Evolutionary conservation across 768 basidiomycete species (phyloP), one percentile per base, ranked within the genome.

Genomic region (Tulasnella calospora): DNA sequence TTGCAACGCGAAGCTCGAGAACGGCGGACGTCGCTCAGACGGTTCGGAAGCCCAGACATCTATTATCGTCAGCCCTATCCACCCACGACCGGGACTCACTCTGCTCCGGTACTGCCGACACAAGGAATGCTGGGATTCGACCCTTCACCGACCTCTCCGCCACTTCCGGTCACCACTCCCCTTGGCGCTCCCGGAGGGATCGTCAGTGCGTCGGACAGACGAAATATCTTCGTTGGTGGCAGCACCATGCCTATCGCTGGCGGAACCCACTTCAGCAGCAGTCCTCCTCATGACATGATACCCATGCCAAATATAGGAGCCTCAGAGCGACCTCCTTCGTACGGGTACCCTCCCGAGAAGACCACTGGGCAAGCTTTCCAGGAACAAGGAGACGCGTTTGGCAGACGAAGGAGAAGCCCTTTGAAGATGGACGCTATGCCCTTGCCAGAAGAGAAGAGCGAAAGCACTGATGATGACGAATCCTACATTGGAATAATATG

Each of bases 21-120:
- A 41, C 41, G 77, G 21, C 41, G 77, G 51, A 44, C 27, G 10
- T 71, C 69, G 23, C 46, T 78, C n/a, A 27, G 69, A 23, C 77
- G 77, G n/a, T 78, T 78, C 70, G 77, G 77, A n/a, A 78, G 38
- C n/a, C 77, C 77, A 19, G 77, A 78, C 51, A 44, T 78, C 46
- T 44, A 57, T 41, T 46, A 27, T 33, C 74, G 38, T 3, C 35
- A 47, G 33, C 74, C 74, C 13, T 23, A 23, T 23, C 41, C 35
- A 17, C 41, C 30, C 27, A 74, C 73, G 3, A 46, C 55, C 12
- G 74, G 55, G 4, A 75, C 35, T 21, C 44, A 75, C 47, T 47
- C 74, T 2, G 55, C 55, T 23, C 74, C 74, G 9, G 46, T 36
- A 33, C 30, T 47, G 10, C 38, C 38, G 8, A 55, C n/a, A 1